A percentile compares a stretch with the other conserved stretches of the same genome.
Conservation (phyloP, 345 rosid species). For the Eucalyptus pumila region DNA sequence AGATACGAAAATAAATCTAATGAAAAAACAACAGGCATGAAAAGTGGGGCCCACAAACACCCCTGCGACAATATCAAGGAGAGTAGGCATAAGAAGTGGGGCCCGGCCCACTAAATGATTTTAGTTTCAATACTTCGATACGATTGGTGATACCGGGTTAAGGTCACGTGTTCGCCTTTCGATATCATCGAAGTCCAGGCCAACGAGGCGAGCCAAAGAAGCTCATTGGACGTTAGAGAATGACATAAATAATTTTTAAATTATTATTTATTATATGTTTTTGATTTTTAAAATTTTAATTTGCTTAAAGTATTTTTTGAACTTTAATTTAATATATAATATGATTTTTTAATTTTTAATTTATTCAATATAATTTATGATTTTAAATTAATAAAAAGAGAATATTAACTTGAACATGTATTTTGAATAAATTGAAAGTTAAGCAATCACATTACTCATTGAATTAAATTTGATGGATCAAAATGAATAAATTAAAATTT, state of each 20-base stretch:
- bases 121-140: neutral
- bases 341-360: too few relatives aligned
- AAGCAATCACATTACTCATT: accelerated
- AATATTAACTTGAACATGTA: neutral
- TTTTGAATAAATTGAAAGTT: neutral
- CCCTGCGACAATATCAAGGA: neutral
- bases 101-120: neutral
- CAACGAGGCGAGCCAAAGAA: neutral
- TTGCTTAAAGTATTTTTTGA: neutral
- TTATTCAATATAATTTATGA: neutral
- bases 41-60: neutral
- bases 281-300: too few relatives aligned
- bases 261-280: neutral
- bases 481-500: neutral
- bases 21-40: neutral
- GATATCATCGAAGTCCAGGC: neutral
- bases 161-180: neutral
- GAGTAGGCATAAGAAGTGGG: neutral
- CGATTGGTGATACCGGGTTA: neutral
- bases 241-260: neutral
- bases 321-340: neutral
- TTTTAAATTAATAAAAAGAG: neutral
- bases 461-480: accelerated
- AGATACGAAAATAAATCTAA: neutral
- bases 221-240: neutral